Base-by-base conservation (phyloP, 495 filamentous ascomycete species). In the Saxophila tyrrhenica region DNA sequence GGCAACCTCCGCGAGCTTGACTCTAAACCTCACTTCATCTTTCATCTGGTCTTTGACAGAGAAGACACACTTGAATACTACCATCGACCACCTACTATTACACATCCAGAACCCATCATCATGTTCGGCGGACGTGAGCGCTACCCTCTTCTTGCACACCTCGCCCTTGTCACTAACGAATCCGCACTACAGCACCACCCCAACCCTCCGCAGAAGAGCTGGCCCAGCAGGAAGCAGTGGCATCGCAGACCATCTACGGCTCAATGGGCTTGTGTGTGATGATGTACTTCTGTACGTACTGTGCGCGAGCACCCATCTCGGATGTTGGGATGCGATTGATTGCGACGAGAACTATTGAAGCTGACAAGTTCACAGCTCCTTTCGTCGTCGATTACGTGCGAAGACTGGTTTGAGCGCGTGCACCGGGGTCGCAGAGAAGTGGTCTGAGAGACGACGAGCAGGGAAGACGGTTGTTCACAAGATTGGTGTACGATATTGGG, bases 61-160 rank as follows among this genome's bases (percentile, higher is more conserved):
- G n/a, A n/a, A n/a, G n/a, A n/a, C n/a, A n/a, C n/a, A n/a, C n/a
- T n/a, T n/a, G n/a, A n/a, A n/a, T n/a, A n/a, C n/a, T n/a, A n/a
- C n/a, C n/a, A n/a, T 25, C 20, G 11, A 48, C 9, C 45, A 48
- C 20, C 21, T 16, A 45, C 42, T 8, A 16, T 16, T 17, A 45
- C 35, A 39, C 35, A 39, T 24, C 15, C 23, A 39, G 29, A 50
- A 46, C 39, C 29, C 5, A 13, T 35, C 29, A 58, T n/a, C 23
- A 64, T 64, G 62, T 64, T 64, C 47, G 62, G 62, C 57, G 62
- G 59, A 15, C 51, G 62, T 64, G 58, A 45, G 56, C 17, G 16
- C 9, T 19, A 19, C 22, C 19, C 43, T 47, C 21, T 1, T 20
- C 43, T 25, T 21, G 52, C 2, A 23, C 13, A 24, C 41, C 11